Conservation (phyloP, 495 filamentous ascomycete genomes). For the Friedmanniomyces simplex region DNA sequence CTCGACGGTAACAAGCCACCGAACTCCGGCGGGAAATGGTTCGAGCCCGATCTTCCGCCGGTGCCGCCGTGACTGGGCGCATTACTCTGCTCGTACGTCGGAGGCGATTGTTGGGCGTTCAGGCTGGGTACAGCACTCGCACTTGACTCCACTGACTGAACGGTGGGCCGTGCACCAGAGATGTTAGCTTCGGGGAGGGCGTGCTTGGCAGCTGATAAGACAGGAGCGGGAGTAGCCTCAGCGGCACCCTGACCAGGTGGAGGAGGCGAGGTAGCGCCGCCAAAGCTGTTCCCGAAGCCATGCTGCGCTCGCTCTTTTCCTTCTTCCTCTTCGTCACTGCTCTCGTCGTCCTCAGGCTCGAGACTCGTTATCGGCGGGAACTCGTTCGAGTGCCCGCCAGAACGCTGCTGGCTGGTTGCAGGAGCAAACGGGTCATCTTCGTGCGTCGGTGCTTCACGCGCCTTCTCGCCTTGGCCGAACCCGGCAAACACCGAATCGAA, state of each 20-base stretch:
- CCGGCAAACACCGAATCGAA: slow-evolving; percentile 27
- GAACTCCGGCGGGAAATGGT: slow-evolving; percentile 50
- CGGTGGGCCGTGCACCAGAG: background rate
- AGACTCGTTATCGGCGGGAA: slow-evolving; percentile 67
- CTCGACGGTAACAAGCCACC: slow-evolving; percentile 55
- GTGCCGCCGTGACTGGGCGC: slow-evolving; percentile 23
- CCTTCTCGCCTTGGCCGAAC: slow-evolving; percentile 39
- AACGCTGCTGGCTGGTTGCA: background rate
- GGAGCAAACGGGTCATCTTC: slow-evolving; percentile 24
- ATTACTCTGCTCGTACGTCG: slow-evolving; percentile 46
- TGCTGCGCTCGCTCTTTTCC: slow-evolving; percentile 43
- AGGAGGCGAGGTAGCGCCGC: slow-evolving; percentile 52
- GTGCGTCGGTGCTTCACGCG: slow-evolving; percentile 21
- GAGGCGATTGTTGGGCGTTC: slow-evolving; percentile 54
- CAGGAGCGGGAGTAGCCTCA: background rate
- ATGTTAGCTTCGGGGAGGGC: background rate
- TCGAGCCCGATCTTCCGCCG: slow-evolving; percentile 29
- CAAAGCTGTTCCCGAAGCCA: slow-evolving; percentile 87
- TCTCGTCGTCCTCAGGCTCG: slow-evolving; percentile 51
- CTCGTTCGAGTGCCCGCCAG: slow-evolving; percentile 39
- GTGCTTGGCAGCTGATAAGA: background rate
- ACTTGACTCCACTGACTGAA: slow-evolving; percentile 17
- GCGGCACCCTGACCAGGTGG: slow-evolving; percentile 25
- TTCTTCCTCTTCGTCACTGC: slow-evolving; percentile 63
- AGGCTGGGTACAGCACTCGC: slow-evolving; percentile 38